A percentile compares a stretch with the other conserved stretches of the same genome.
Evolutionary conservation across 2,329 filamentous ascomycete genomes (phyloP).

Genomic region (Cladorrhinum sp.): DNA sequence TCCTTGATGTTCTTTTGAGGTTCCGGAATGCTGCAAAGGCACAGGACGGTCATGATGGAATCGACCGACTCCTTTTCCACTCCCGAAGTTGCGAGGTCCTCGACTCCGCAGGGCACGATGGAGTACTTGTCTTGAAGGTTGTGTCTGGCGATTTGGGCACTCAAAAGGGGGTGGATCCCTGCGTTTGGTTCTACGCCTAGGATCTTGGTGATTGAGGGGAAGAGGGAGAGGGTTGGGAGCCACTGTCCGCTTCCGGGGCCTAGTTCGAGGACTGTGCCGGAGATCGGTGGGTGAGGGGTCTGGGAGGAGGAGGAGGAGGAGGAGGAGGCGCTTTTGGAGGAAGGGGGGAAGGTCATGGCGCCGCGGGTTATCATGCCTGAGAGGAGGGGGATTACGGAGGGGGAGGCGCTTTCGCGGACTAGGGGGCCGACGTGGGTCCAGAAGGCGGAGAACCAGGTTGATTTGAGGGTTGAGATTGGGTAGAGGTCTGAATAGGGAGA

Average conservation of each 20-base stretch:
- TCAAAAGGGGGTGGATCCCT: constrained; percentile 48
- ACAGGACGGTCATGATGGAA: constrained; percentile 59
- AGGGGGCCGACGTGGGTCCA: constrained; percentile 55
- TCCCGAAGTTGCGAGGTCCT: constrained; percentile 47
- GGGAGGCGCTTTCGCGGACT: constrained; percentile 42
- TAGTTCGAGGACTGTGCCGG: constrained; percentile 56
- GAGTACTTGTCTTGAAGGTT: constrained; percentile 58
- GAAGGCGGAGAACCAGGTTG: constrained; percentile 59
- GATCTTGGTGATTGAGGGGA: constrained; percentile 40
- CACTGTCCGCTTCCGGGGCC: constrained; percentile 61
- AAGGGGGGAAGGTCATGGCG: constrained; percentile 30
- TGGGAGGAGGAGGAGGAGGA: constrained; percentile 43
- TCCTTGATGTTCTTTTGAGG: constrained; percentile 53
- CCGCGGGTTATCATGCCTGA: constrained; percentile 46
- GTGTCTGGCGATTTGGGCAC: constrained; percentile 44
- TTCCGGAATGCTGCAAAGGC: constrained; percentile 62
- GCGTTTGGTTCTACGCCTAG: constrained; percentile 65
- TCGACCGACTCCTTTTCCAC: constrained; percentile 51
- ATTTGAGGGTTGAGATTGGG: constrained; percentile 42
- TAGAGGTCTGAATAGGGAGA: constrained; percentile 38
- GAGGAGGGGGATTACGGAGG: constrained; percentile 52
- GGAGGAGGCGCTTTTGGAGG: neutral
- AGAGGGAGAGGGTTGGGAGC: constrained; percentile 48
- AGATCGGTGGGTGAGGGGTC: constrained; percentile 24
- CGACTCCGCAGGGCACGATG: constrained; percentile 60